These are phyloP conservation scores for Fusarium caatingaense DNA, from an alignment of 2,329 filamentous ascomycete species.

Conservation along the genomic window DNA sequence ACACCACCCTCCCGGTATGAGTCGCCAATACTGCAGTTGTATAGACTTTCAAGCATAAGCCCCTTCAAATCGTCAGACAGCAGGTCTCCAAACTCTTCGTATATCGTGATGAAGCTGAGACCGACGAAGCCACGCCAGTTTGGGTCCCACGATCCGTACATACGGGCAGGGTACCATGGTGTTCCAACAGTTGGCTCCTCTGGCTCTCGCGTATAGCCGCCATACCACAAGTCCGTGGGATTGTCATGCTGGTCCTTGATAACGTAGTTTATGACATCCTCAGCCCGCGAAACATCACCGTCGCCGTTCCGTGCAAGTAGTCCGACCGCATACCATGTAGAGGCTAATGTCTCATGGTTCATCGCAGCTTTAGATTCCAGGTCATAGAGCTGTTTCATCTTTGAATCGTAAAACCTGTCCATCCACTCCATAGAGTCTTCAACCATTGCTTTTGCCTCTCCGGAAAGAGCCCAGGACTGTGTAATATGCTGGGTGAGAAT, in stretches of 20 bases:
- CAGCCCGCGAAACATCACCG: slow-evolving; percentile 9
- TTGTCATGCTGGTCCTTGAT: slow-evolving; percentile 21
- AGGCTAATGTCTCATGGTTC: slow-evolving; percentile 22
- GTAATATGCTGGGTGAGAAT: neutral
- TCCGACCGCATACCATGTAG: slow-evolving; percentile 24
- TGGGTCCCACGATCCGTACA: slow-evolving; percentile 24
- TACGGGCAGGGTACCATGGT: slow-evolving; percentile 16
- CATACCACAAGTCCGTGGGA: slow-evolving; percentile 18
- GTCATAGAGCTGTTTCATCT: slow-evolving; percentile 19
- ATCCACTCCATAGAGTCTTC: slow-evolving; percentile 32
- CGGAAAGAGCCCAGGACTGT: slow-evolving; percentile 7
- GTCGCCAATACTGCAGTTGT: slow-evolving; percentile 20
- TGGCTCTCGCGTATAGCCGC: slow-evolving; percentile 14
- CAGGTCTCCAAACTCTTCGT: slow-evolving; percentile 18
- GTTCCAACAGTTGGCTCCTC: slow-evolving; percentile 25
- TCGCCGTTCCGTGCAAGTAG: slow-evolving; percentile 21
- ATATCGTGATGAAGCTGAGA: slow-evolving; percentile 26
- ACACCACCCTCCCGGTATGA: slow-evolving; percentile 63
- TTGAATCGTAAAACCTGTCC: slow-evolving; percentile 41
- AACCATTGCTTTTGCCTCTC: slow-evolving; percentile 26
- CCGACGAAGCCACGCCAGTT: slow-evolving; percentile 27
- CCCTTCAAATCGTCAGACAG: slow-evolving; percentile 5
- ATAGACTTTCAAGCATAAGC: slow-evolving; percentile 15
- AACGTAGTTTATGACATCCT: slow-evolving; percentile 16
- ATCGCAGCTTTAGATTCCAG: slow-evolving; percentile 13